Base-by-base conservation (phyloP, 352 stramenopile genomes). In the Globisporangium nodosum region DNA sequence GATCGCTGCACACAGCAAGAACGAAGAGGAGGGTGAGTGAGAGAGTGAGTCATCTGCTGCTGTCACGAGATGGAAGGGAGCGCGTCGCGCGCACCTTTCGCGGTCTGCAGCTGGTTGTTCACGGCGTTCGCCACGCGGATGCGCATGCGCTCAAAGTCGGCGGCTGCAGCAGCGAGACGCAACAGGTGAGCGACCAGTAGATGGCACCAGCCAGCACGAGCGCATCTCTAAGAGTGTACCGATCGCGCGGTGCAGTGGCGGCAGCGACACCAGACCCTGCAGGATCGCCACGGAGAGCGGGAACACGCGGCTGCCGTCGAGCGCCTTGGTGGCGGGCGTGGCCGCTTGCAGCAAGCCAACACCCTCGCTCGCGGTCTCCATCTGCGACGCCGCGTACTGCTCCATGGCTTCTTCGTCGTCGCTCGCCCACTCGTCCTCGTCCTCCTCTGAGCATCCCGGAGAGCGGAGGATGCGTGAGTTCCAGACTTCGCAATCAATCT, bases 351-450 rank as follows among this genome's bases (percentile, higher is more conserved):
- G 43, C 2, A 51, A 31, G 15, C 51, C 56, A 30, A 37, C 52
- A 15, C 43, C 40, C 43, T 45, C 49, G 3, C 51, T 31, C 31
- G 43, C 39, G 0, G 64, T 70, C 18, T 93, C 78, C 83, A 89
- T 87, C 52, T 91, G 81, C 21, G 71, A 76, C 3, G 73, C 67
- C 0, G 83, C 83, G 52, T 80, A 85, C 65, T 88, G 71, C 58
- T 94, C 86, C 86, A 96, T 96, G 27, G 78, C 85, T 43, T 96
- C 86, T 70, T 96, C 86, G 46, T 96, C 86, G 24, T 96, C 86
- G 51, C 84, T 96, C 4, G 61, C 82, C 86, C 86, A 96, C 53
- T 94, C 85, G 18, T 91, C 83, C 63, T 92, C 83, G 11, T 91
- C 78, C 0, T 89, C 76, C 15, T 78, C 78, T 76, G 52, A 15